Base-by-base conservation (phyloP, 345 rosid genomes). In the Raphanus sativus region DNA sequence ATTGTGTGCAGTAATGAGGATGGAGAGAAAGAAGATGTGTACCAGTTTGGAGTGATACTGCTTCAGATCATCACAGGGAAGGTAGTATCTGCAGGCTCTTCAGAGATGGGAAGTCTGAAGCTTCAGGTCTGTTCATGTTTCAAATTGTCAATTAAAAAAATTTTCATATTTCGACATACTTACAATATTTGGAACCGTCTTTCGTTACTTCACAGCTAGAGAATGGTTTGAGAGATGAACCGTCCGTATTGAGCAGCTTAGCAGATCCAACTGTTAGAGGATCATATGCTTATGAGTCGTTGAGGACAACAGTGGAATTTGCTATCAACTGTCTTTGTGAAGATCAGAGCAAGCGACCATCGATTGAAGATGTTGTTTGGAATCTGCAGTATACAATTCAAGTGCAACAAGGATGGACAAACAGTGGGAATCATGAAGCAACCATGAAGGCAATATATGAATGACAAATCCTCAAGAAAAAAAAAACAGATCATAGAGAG, bases 311-410 rank as follows among this genome's bases (percentile, higher is more conserved):
- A 3, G 90, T 76, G 10, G 89, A 90, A 72, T 89, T 94, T 71
- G 83, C 97, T 17, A 75, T 90, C 56, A 89, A 86, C 69, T 91
- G 97, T 83, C 89, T 94, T 8, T 78, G 83, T 48, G 84, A 83
- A 63, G 94, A 87, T 67, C 50, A 85, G 21, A 82, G 74, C 56
- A 85, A 70, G 56, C 90, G 95, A 9, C 97, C 97, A 66, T 89
- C 98, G 0, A 86, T 94, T 40, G 97, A 92, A 64, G 97, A 94
- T 73, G 93, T 92, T 64, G 87, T 91, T 0, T 94, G 98, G 97
- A 91, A 94, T 81, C 80, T 94, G 84, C 98, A 92, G 66, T 94
- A 90, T 56, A 89, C 97, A 21, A 85, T 82, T 75, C 98, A 94
- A 82, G 91, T 90, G 36, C 98, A 94, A 66, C 97, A 90, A 76